Evolutionary conservation across 345 rosid genomes (phyloP).

Genomic region (Eutrema yunnanense): DNA sequence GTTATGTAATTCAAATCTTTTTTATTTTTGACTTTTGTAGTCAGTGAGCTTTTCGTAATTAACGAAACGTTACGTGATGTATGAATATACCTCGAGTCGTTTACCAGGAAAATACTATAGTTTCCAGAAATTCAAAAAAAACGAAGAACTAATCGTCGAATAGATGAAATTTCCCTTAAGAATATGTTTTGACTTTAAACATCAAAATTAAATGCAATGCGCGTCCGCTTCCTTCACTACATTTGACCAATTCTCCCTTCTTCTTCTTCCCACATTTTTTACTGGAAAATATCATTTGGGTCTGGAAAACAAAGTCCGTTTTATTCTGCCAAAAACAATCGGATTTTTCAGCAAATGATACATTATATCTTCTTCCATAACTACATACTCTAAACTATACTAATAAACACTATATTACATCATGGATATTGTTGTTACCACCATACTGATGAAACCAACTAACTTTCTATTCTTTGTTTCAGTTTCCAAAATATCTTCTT

Average conservation of each 20-base stretch:
- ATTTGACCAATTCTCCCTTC: conserved; percentile 3
- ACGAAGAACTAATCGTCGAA: neutral
- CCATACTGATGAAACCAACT: neutral
- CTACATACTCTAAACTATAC: neutral
- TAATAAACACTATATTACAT: too few species aligned
- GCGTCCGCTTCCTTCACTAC: neutral
- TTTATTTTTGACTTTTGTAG: too few species aligned
- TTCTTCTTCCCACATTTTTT: neutral
- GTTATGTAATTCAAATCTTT: too few species aligned
- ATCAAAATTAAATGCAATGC: neutral
- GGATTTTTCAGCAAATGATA: neutral
- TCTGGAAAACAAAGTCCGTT: neutral
- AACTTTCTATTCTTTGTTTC: conserved; percentile 10
- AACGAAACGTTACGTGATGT: neutral
- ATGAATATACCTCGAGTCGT: neutral
- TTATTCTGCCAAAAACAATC: neutral
- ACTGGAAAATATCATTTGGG: neutral
- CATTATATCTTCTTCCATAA: neutral
- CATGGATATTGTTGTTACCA: neutral
- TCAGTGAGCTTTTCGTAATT: neutral
- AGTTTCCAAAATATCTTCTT: neutral
- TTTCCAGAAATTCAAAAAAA: too few species aligned
- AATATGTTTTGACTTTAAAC: neutral
- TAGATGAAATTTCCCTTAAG: neutral
- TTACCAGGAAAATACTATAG: neutral